These are phyloP conservation scores for Diaporthe batatas DNA, from an alignment of 2,329 filamentous ascomycete species.

Conservation along the genomic window DNA sequence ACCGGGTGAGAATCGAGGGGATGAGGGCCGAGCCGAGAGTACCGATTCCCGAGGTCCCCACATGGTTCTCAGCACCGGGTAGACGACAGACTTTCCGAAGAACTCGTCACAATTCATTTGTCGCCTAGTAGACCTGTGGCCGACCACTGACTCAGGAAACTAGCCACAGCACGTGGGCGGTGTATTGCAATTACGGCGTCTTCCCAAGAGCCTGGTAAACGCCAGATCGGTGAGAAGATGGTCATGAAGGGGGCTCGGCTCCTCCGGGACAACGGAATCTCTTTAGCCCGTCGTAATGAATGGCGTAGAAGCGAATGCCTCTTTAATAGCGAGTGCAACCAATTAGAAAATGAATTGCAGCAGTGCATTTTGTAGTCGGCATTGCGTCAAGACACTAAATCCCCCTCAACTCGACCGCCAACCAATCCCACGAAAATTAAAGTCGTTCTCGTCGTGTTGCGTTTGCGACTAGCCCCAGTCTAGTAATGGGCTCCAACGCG, in stretches of 20 bases:
- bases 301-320: background rate
- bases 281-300: slow-evolving; percentile 1
- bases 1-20: slow-evolving; percentile 13
- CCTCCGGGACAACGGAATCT: background rate
- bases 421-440: background rate
- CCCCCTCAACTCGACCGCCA: slow-evolving; percentile 1
- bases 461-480: background rate
- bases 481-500: slow-evolving; percentile 18
- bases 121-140: slow-evolving; percentile 3
- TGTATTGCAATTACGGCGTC: background rate
- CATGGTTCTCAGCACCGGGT: slow-evolving; percentile 19
- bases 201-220: background rate
- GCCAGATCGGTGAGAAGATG: background rate
- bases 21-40: background rate
- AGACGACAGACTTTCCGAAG: slow-evolving; percentile 6
- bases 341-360: background rate
- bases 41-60: background rate
- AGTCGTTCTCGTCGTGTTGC: background rate
- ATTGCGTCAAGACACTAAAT: background rate
- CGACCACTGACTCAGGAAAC: slow-evolving; percentile 9
- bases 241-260: background rate
- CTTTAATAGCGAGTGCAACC: background rate
- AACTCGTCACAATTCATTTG: slow-evolving; percentile 1
- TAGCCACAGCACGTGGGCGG: background rate
- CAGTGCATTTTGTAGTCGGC: background rate